Conservation (phyloP, 1,284 basidiomycete genomes). For the Schizopora paradoxa region DNA sequence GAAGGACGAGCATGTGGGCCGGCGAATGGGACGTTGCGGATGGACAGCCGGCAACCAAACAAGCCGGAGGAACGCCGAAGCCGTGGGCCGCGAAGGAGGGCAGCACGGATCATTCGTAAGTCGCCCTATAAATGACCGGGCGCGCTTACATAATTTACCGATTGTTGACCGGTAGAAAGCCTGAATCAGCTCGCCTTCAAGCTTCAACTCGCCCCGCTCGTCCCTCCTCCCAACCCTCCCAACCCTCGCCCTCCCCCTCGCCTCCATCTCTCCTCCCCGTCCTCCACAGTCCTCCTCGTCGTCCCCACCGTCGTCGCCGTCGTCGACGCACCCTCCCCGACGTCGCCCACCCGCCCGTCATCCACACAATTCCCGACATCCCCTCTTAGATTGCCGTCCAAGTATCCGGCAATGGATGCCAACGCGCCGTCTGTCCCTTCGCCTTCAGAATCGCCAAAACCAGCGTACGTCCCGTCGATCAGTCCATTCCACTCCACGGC, state of each 20-base stretch:
- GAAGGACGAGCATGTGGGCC: conserved; percentile 1
- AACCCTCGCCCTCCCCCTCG: conserved; percentile 13
- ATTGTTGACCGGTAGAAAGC: background rate
- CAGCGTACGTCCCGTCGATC: conserved; percentile 75
- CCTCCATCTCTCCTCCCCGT: conserved; percentile 18
- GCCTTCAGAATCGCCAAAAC: conserved; percentile 58
- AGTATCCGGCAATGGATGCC: conserved; percentile 9
- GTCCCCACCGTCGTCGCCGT: conserved; percentile 20
- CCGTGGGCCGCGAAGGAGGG: background rate
- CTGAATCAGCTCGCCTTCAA: too few relatives aligned
- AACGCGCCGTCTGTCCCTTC: background rate
- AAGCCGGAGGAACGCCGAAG: background rate
- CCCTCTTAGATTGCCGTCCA: conserved; percentile 7
- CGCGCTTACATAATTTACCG: too few relatives aligned
- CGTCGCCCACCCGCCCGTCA: conserved; percentile 29
- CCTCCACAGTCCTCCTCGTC: conserved; percentile 10
- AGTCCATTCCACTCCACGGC: conserved; percentile 62
- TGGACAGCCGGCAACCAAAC: background rate
- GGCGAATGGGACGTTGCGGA: background rate
- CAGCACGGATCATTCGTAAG: conserved; percentile 8
- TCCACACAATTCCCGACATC: conserved; percentile 1
- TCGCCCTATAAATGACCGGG: too few relatives aligned
- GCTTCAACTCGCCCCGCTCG: too few relatives aligned
- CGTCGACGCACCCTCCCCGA: too few relatives aligned
- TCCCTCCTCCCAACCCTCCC: conserved; percentile 10